A percentile compares a stretch with the other conserved stretches of the same genome.
These are phyloP conservation scores for Parathielavia hyrcaniae DNA, from an alignment of 495 filamentous ascomycete genomes.

Conservation along the genomic window DNA sequence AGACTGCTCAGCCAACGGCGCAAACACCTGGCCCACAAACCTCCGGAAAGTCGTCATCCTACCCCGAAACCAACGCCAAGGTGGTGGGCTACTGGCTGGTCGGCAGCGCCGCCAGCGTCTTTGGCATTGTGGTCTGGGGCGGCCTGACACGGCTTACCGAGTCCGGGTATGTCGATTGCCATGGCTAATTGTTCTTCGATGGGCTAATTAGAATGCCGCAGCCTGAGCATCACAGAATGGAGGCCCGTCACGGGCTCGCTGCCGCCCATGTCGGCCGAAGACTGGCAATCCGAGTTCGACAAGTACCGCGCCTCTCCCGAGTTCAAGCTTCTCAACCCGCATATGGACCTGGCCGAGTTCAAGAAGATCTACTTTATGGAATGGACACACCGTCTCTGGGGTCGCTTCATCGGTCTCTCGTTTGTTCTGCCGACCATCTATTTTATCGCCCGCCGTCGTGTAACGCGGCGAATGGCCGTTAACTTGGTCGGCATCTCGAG, in stretches of 20 bases:
- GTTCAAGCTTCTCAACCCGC: constrained; percentile 79
- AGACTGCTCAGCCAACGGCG: constrained; percentile 7
- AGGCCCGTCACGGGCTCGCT: constrained; percentile 88
- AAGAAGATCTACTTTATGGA: constrained; percentile 99
- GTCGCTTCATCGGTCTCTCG: constrained; percentile 81
- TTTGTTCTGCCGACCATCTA: constrained; percentile 84
- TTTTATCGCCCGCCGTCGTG: constrained; percentile 76
- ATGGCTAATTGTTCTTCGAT: background rate
- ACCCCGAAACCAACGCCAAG: constrained; percentile 67
- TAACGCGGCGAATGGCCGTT: constrained; percentile 67
- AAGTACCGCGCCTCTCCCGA: constrained; percentile 89
- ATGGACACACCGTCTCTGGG: constrained; percentile 95
- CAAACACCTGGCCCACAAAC: background rate
- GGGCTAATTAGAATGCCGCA: constrained; percentile 31
- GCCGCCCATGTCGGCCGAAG: constrained; percentile 66
- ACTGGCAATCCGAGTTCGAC: constrained; percentile 87
- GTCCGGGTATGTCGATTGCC: constrained; percentile 63
- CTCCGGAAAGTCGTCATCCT: constrained; percentile 39
- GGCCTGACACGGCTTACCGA: constrained; percentile 90
- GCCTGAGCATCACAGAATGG: constrained; percentile 99
- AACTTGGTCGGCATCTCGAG: constrained; percentile 76
- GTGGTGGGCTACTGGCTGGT: constrained; percentile 86
- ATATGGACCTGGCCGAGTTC: constrained; percentile 88
- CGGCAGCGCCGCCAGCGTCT: constrained; percentile 83
- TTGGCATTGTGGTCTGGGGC: constrained; percentile 94